Evolutionary conservation across 2,329 filamentous ascomycete genomes (phyloP).

Genomic region (Tolypocladium album): DNA sequence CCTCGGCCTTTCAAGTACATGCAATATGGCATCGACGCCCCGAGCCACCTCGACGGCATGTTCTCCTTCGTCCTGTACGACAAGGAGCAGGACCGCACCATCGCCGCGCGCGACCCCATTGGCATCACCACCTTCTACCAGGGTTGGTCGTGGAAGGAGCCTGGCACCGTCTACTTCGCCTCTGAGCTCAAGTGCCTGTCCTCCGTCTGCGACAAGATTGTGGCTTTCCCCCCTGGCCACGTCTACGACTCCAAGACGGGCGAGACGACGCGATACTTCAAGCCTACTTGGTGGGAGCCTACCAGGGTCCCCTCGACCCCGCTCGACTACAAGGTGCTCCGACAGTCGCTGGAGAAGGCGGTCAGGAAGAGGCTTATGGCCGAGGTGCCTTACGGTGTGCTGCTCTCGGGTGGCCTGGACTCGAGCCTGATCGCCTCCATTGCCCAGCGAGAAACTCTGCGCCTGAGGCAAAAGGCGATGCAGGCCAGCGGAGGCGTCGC

Average conservation of each 20-base stretch:
- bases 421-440: slow-evolving; percentile 93
- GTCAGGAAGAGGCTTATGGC: slow-evolving; percentile 98
- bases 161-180: slow-evolving; percentile 84
- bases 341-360: slow-evolving; percentile 75
- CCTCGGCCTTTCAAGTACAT: slow-evolving; percentile 53
- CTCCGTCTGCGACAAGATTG: slow-evolving; percentile 89
- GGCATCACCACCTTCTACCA: slow-evolving; percentile 97
- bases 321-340: slow-evolving; percentile 72
- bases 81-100: slow-evolving; percentile 82
- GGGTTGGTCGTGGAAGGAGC: slow-evolving; percentile 75
- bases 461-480: slow-evolving; percentile 57
- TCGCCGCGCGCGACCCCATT: slow-evolving; percentile 93
- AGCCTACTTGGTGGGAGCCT: slow-evolving; percentile 87
- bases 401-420: slow-evolving; percentile 90
- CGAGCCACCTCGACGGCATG: slow-evolving; percentile 95
- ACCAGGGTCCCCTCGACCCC: slow-evolving; percentile 67
- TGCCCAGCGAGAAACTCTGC: slow-evolving; percentile 81
- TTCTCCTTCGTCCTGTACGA: slow-evolving; percentile 99
- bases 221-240: slow-evolving; percentile 89
- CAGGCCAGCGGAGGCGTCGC: slow-evolving; percentile 32
- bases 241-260: slow-evolving; percentile 91
- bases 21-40: slow-evolving; percentile 83
- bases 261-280: slow-evolving; percentile 75
- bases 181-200: slow-evolving; percentile 93
- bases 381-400: slow-evolving; percentile 92